Evolutionary conservation across 345 rosid genomes (phyloP).

Genomic region (Heritiera fomes): DNA sequence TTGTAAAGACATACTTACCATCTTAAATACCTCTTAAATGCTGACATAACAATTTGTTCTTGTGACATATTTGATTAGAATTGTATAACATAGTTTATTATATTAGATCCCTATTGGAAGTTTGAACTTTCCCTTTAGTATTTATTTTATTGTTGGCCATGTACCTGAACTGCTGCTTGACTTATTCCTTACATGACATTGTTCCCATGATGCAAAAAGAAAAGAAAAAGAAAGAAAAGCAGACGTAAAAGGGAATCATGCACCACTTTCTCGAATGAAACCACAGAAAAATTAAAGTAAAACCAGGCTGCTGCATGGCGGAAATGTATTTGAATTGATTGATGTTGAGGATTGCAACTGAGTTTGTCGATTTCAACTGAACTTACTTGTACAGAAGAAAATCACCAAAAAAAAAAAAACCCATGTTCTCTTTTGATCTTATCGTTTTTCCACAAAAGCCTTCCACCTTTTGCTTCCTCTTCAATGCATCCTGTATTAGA

Average conservation of each 20-base stretch:
- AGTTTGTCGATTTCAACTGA: constrained; percentile 27
- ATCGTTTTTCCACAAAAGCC: constrained; percentile 28
- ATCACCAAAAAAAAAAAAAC: background rate
- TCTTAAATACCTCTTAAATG: too few species aligned
- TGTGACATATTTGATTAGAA: too few species aligned
- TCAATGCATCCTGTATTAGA: background rate
- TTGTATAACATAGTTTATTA: too few species aligned
- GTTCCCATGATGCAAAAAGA: constrained; percentile 4
- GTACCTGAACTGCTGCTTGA: background rate
- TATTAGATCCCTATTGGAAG: background rate
- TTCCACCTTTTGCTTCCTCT: constrained; percentile 15
- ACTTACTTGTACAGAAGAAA: background rate
- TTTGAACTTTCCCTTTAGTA: background rate
- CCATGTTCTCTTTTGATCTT: background rate
- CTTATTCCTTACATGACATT: background rate
- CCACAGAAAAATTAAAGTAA: background rate
- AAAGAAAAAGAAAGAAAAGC: background rate
- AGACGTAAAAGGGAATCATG: background rate
- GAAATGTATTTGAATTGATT: constrained; percentile 22
- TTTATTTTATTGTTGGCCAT: background rate
- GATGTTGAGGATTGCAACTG: constrained; percentile 14
- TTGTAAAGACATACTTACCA: too few species aligned
- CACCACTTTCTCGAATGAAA: constrained; percentile 3
- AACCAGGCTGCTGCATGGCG: background rate
- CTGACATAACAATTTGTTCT: too few species aligned